Evolutionary conservation across 306 rosid species (phyloP), one percentile per base, ranked within the genome.

Genomic region (Hippophae gyantsensis): DNA sequence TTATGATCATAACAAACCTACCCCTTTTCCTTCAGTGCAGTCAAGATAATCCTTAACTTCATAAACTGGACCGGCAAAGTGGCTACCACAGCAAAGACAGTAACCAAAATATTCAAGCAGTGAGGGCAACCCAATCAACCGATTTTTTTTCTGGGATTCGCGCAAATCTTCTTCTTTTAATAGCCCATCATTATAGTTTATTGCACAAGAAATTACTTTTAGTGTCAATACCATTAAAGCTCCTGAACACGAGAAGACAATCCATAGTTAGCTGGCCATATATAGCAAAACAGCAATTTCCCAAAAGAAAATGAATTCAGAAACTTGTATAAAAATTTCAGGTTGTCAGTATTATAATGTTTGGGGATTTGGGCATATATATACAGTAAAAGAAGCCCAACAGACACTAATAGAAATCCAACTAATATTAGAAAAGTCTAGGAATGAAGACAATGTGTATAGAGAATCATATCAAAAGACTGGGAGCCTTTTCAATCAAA

Each of bases 41-140:
- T 89, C 95, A 9, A 93, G 94, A 80, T 89, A 93, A 70, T 89
- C 97, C 79, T 82, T 89, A 76, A 84, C 82, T 69, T 93, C 99
- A 62, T 61, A 93, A 71, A 93, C 97, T 48, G 99, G 99, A 69
- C 99, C 97, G 32, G 99, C 94, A 81, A 93, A 89, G 68, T 89
- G 99, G 80, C 95, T 89, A 32, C 97, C 99, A 59, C 86, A 84
- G 78, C 80, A 79, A 70, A 93, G 87, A 69, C 97, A 93, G 76
- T 80, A 93, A 63, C 99, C 99, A 38, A 82, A 45, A 69, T 88
- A 93, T 78, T 93, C 97, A 25, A 84, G 69, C 40, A 84, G 9
- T 1, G 99, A 86, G 42, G 99, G 99, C 61, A 86, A 69, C 45
- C 76, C 68, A 43, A 79, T 54, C 84, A 93, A 72, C 8, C 97